Evolutionary conservation across 2,329 filamentous ascomycete species (phyloP).

Genomic region (Phoma sp.): DNA sequence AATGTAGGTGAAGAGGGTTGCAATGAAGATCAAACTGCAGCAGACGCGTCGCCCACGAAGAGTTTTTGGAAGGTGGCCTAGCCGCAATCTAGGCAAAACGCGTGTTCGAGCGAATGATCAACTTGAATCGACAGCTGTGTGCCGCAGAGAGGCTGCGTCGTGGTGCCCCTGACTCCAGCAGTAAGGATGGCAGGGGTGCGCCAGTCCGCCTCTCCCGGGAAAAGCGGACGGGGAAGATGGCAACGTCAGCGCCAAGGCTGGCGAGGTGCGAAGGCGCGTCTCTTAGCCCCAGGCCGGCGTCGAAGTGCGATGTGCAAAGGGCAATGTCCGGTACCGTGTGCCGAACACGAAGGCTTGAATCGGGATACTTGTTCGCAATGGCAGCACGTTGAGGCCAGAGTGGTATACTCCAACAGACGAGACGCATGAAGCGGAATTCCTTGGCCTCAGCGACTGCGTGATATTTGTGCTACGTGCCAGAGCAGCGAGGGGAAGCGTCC

Average conservation of each 20-base stretch:
- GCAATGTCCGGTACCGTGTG: slow-evolving; percentile 3
- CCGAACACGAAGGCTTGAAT: slow-evolving; percentile 2
- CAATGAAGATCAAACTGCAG: slow-evolving; percentile 15
- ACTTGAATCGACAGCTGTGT: not conserved
- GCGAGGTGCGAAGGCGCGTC: not conserved
- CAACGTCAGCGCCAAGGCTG: slow-evolving; percentile 14
- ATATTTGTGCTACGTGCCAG: slow-evolving; percentile 16
- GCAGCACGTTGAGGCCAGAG: not conserved
- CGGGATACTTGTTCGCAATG: not conserved
- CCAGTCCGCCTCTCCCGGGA: not conserved
- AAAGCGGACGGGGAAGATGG: not conserved
- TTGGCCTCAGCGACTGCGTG: slow-evolving; percentile 15
- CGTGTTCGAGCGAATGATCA: slow-evolving; percentile 5
- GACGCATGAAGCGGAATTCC: slow-evolving; percentile 12
- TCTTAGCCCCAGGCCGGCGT: not conserved
- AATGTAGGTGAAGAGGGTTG: not conserved
- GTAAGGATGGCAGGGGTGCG: slow-evolving; percentile 3
- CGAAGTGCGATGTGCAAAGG: not conserved
- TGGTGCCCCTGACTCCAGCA: slow-evolving; percentile 10
- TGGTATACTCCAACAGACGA: not conserved
- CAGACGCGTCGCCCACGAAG: slow-evolving; percentile 7
- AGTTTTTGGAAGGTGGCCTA: not conserved
- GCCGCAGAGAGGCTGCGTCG: not conserved
- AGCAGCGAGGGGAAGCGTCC: slow-evolving; percentile 10
- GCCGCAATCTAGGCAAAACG: slow-evolving; percentile 11